Evolutionary conservation across 768 basidiomycete species (phyloP).

Genomic region (Udeniomyces megalosporus): DNA sequence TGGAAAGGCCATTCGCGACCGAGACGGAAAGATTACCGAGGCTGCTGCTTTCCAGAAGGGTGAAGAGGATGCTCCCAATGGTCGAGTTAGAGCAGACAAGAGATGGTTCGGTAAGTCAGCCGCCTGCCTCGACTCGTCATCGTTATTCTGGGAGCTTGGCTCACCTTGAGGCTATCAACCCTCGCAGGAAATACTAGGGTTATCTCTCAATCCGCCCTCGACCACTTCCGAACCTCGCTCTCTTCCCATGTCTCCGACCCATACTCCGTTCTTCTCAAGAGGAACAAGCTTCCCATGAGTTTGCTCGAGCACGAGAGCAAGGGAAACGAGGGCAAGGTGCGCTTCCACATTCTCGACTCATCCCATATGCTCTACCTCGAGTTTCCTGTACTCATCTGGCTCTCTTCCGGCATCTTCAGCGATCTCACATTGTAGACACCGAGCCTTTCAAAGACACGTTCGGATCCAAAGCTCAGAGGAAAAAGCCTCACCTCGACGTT

Average conservation of each 20-base stretch:
- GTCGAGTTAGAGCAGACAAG: constrained; percentile 83
- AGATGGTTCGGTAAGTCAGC: constrained; percentile 71
- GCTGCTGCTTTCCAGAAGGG: constrained; percentile 91
- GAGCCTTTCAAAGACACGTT: constrained; percentile 91
- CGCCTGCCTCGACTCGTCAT: not conserved
- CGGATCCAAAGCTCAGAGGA: constrained; percentile 88
- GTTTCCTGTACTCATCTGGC: not conserved
- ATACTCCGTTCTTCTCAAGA: constrained; percentile 79
- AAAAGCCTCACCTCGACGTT: constrained; percentile 69
- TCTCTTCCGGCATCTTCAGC: constrained; percentile 33
- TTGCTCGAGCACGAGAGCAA: constrained; percentile 57
- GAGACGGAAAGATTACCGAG: constrained; percentile 77
- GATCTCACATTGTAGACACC: constrained; percentile 84
- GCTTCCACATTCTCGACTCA: constrained; percentile 9
- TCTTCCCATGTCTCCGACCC: constrained; percentile 75
- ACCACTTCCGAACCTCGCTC: constrained; percentile 87
- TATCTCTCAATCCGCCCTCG: constrained; percentile 86
- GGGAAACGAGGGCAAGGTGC: constrained; percentile 57
- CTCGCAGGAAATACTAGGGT: constrained; percentile 83
- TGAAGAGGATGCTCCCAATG: constrained; percentile 78
- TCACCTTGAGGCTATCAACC: too few species aligned
- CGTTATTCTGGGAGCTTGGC: not conserved
- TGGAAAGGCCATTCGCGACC: constrained; percentile 78
- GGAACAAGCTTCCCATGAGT: constrained; percentile 96
- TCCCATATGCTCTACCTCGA: not conserved